Base-by-base conservation (phyloP, 2,329 filamentous ascomycete species). In the Penicillium hordei region DNA sequence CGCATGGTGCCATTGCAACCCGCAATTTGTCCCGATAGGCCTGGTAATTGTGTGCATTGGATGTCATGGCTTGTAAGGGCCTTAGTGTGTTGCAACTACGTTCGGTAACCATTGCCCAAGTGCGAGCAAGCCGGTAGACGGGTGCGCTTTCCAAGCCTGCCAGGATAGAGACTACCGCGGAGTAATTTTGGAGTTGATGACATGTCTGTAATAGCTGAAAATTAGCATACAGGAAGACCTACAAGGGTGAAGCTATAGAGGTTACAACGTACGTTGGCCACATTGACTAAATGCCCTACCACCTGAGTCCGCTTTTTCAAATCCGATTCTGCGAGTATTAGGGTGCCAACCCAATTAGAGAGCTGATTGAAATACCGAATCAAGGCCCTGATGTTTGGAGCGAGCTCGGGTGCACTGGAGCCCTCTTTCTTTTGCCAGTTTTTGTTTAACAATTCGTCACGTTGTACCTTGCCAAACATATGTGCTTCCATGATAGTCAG, bases 311-410 rank as follows among this genome's bases (percentile, higher is more conserved):
- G 12, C 2, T 15, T 33, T 33, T 33, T 33, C 31, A 33, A 33
- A 33, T 33, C 12, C 31, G 12, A 33, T 33, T 33, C 31, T 6
- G 31, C 13, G 31, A 33, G 31, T 33, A 33, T 33, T 33, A 33
- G 31, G 31, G 31, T 60, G 19, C 92, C 93, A 33, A 97, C 93
- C 92, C 93, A 97, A 71, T 97, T 97, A 6, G 93, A 96, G 80
- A 97, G 87, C 74, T 96, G 92, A 72, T 97, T 97, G 1, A 93
- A 96, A 77, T 97, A 93, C 53, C 96, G 81, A 75, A 97, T 97
- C 60, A 97, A 83, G 5, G 91, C 89, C 76, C 96, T 95, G 65
- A 97, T 90, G 65, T 97, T 96, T 0, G 91, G 87, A 3, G 93
- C 91, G 34, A 90, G 89, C 65, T 95, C 90, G 9, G 52, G 46